Base-by-base conservation (phyloP, 257 asterid genomes). In the Scutellaria barbata region DNA sequence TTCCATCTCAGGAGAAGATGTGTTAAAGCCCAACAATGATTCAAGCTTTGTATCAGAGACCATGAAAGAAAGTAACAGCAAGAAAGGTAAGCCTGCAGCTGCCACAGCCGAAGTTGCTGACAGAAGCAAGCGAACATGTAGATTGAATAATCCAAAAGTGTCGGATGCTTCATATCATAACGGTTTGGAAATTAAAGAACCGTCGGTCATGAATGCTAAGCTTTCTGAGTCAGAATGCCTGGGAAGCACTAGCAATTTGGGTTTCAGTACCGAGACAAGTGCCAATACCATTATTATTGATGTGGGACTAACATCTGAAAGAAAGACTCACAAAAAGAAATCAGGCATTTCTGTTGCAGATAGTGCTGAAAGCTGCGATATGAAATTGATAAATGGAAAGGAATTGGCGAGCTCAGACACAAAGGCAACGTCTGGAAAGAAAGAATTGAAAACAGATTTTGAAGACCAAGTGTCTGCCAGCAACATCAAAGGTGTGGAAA, bases 111-210 rank as follows among this genome's bases (percentile, higher is more conserved):
- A 74, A 20, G 70, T 58, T 66, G 56, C 67, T 69, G 74, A 66
- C 53, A 52, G 61, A 39, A 61, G 40, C 69, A 78, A 66, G 59
- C 75, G 57, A 22, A 48, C 68, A 62, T 50, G 71, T 64, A 65
- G 50, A 61, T 64, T 45, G 69, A 68, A 67, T 68, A 63, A 70
- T 61, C 60, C 77, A 35, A 55, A 55, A 54, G 9, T 51, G 56
- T 71, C 60, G 64, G 84, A 84, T 57, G 72, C 68, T 77, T 74
- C 85, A 20, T 52, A 53, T 20, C 46, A 20, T 16, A 74, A 72
- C 69, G 79, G 53, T 40, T 35, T 55, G 59, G 63, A 17, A 30
- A 63, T 35, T 25, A 64, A 20, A 37, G 82, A 73, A 22, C 47
- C 64, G 7, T 68, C n/a, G n/a, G n/a, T n/a, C 39, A 2, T 33